Evolutionary conservation across 441 rosid genomes (phyloP), one percentile per base, ranked within the genome.

Genomic region (Populus hybrid): DNA sequence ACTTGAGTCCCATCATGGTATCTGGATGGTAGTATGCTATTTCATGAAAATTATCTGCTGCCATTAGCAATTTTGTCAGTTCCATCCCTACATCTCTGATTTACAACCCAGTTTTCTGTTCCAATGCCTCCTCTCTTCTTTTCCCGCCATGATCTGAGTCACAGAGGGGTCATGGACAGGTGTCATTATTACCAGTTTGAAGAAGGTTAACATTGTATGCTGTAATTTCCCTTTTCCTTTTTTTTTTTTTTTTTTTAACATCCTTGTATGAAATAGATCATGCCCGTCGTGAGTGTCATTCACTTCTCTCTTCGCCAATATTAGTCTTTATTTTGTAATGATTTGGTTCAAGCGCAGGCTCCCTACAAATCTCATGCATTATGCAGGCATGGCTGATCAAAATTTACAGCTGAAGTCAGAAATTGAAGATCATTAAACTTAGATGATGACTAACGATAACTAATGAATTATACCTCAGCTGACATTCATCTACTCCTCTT

Each of bases 1-100:
- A 73, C 38, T 73, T 35, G 76, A 33, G 76, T 73, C 76, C 36
- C 76, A 73, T 73, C 76, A 63, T 10, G 33, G 11, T 73, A 61
- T 73, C 76, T 61, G 35, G 16, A 59, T 61, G 63, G 16, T 6
- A 2, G 53, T 36, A 50, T 61, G 68, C 29, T 31, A 59, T 59
- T 73, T 16, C 76, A 9, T 35, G 12, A 35, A 61, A 61, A 61
- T 20, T 35, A 73, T 61, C 68, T 21, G 2, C 64, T 21, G 10
- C 12, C 74, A 26, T 72, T 29, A 18, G 8, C 63, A 71, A 21
- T 69, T 45, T 21, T 69, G 23, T 36, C 71, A 20, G 23, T 33
- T n/a, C 23, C 12, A 16, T 35, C 24, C 36, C 45, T 18, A 35
- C 61, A 53, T 53, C 61, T 53, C 61, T 53, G 61, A 53, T 53